Evolutionary conservation across 2,329 filamentous ascomycete genomes (phyloP), one percentile per base, ranked within the genome.

Genomic region (Beauveria medogensis): DNA sequence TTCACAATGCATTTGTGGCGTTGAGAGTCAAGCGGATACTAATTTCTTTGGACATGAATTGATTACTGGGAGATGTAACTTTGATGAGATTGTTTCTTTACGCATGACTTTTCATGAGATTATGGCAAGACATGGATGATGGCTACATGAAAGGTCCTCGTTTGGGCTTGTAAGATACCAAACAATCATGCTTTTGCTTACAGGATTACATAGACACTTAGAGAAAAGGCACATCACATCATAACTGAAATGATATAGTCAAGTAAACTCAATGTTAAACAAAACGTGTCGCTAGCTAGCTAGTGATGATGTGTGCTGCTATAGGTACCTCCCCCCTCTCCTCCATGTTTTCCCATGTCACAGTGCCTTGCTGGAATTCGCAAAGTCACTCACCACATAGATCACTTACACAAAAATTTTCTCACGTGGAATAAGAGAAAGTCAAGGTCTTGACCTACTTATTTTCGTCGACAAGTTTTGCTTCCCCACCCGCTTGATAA

Each of bases 281-380:
- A 53, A 43, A 47, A 54, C 26, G 47, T 34, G 26, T 53, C 57
- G 57, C 57, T 59, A 59, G 28, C 50, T 59, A 59, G 57, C 57
- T 59, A 53, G 48, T 60, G 30, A 43, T 48, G 43, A 46, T 40
- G 50, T 53, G 18, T 40, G 55, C 24, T 60, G 24, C 30, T 50
- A 24, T 43, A 16, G 51, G 2, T 47, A 14, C 34, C 12, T 43
- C 4, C 3, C 3, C 8, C 34, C 10, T 43, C 34, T 47, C 54
- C 24, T 20, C 1, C 28, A 4, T 37, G 16, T 9, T 44, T 48
- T 14, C 5, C 5, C 18, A 18, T 47, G 9, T 46, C 7, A 34
- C 48, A 30, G 12, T 5, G 20, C 40, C 40, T 30, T 30, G 40
- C 22, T 18, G n/a, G 3, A 4, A 37, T 16, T 10, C 47, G 24